phyloP scores from a whole-genome alignment of 1,284 basidiomycete genomes.

The Microbotryum intermedium region DNA sequence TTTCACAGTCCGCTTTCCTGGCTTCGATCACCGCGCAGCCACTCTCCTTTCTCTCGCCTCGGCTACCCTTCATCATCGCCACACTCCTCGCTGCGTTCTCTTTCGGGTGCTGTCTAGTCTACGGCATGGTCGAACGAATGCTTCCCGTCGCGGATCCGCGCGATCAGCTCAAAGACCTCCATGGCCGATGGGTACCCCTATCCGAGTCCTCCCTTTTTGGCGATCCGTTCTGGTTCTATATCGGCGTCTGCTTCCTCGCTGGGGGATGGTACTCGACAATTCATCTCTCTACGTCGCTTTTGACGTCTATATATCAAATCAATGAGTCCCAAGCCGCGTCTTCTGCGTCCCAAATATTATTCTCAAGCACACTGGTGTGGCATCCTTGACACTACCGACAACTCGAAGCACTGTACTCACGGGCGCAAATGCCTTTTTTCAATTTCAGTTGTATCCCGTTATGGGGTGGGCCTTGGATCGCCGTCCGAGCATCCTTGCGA shows the following conservation, averaged over 20 bases:
- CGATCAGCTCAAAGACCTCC: background rate
- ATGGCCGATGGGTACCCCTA: background rate
- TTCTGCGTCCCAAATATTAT: constrained; percentile 7
- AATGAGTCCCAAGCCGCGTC: background rate
- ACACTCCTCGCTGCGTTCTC: constrained; percentile 8
- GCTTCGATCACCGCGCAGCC: constrained; percentile 12
- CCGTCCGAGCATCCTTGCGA: constrained; percentile 2
- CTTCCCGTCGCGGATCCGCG: background rate
- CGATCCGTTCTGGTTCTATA: constrained; percentile 11
- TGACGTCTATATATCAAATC: constrained; percentile 11
- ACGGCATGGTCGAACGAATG: background rate
- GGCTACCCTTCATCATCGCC: constrained; percentile 16
- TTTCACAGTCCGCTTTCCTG: constrained; percentile 3
- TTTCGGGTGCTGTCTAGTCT: constrained; percentile 11
- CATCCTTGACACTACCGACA: background rate
- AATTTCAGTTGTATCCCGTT: constrained; percentile 14
- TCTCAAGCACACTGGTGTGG: constrained; percentile 9
- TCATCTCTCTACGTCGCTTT: constrained; percentile 16
- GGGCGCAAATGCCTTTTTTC: background rate
- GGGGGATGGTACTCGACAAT: constrained; percentile 20
- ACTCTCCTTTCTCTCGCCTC: constrained; percentile 11
- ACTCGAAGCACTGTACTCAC: background rate
- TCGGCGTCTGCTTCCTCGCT: constrained; percentile 12
- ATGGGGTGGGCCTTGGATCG: constrained; percentile 8
- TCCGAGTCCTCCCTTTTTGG: constrained; percentile 4